Evolutionary conservation across 192 early-diverging fungal genomes (phyloP), one percentile per base, ranked within the genome.

Genomic region (Podila horticola): DNA sequence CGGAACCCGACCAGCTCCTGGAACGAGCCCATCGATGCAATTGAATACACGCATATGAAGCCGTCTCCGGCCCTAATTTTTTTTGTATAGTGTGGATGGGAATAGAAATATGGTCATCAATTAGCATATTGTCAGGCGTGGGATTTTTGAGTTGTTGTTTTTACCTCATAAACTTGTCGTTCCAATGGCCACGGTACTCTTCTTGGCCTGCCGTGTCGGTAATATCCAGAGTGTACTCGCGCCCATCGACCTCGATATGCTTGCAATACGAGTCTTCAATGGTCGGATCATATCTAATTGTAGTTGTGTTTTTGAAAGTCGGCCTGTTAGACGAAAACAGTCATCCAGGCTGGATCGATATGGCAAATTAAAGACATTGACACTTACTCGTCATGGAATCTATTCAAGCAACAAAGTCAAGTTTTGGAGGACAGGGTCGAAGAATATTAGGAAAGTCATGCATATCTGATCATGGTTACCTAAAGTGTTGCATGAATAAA

Each of bases 131-230:
- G 9, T 36, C 1, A 36, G 8, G 34, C 8, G 19, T 52, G 50
- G 5, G n/a, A 17, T n/a, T 5, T 17, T 52, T 6, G 20, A n/a
- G 17, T 22, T 0, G 4, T n/a, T 52, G n/a, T 52, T 52, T 22
- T 0, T 24, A 81, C 77, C 77, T 81, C 70, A 81, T 62, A 62
- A 72, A 81, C 11, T 52, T 58, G 38, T 81, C 77, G 31, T 81
- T 72, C 77, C 72, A 74, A 45, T 74, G 68, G 15, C 67, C 71
- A 24, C 84, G 72, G 75, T 95, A 96, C 71, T 96, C 94, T 69
- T 94, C 92, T 67, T 96, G 93, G 28, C 94, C 94, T 2, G 94
- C 93, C 17, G 94, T 94, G 83, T 95, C 94, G 12, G 93, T 90
- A 31, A 95, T 87, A 52, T 95, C 94, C 3, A 95, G 85, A 13